Percentiles rank a stretch among this genome's conserved stretches.
phyloP scores from a whole-genome alignment of 2,329 filamentous ascomycete genomes.

The Ophiostoma piceae region DNA sequence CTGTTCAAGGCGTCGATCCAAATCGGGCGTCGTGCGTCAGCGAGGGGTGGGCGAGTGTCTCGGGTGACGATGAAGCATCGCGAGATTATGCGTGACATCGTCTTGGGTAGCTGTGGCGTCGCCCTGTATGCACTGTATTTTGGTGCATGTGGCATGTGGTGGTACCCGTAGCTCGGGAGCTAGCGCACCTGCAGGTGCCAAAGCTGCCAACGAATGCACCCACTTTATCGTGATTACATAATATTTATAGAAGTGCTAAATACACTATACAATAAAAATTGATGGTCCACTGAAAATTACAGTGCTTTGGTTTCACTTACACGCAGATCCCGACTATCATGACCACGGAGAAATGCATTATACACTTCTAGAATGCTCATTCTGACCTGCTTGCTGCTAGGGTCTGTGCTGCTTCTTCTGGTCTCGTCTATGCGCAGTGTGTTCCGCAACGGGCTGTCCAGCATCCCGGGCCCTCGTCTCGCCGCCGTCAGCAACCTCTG shows the following conservation, averaged over 20 bases:
- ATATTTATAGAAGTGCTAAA: background rate
- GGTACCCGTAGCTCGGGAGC: background rate
- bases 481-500: constrained; percentile 46
- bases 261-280: background rate
- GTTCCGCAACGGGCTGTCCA: constrained; percentile 41
- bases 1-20: background rate
- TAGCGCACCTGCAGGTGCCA: background rate
- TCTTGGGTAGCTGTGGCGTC: background rate
- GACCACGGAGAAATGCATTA: background rate
- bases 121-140: background rate
- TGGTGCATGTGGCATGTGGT: background rate
- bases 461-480: constrained; percentile 43
- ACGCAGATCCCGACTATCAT: background rate
- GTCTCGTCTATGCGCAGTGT: constrained; percentile 36
- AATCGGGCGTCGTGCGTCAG: constrained; percentile 8
- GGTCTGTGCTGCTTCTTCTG: background rate
- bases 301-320: constrained; percentile 8
- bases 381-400: constrained; percentile 9
- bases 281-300: constrained; percentile 7
- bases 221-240: background rate
- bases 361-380: constrained; percentile 17
- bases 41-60: background rate
- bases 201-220: background rate
- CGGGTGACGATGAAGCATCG: constrained; percentile 1
- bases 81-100: constrained; percentile 4